Percentiles rank a stretch among this genome's conserved stretches.
phyloP scores from a whole-genome alignment of 1,284 basidiomycete genomes.

The Pascua guehoae region DNA sequence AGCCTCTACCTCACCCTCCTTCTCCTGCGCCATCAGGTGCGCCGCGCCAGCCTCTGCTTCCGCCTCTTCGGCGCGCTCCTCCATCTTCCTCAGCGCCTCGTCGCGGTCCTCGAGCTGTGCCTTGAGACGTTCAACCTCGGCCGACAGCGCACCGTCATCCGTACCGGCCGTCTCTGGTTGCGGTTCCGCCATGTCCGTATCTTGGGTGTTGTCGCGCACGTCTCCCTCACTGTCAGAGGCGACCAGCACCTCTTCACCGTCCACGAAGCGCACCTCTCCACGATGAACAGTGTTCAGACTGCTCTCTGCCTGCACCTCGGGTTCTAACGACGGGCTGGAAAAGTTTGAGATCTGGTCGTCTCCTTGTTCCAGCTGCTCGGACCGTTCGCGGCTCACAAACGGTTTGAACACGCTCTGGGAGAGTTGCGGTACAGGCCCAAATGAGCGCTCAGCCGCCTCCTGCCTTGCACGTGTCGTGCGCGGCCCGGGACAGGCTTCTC shows the following conservation, averaged over 20 bases:
- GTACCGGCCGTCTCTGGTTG: neutral
- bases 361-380: neutral
- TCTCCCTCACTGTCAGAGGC: conserved; percentile 11
- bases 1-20: neutral
- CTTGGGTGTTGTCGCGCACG: conserved; percentile 1
- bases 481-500: conserved; percentile 14
- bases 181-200: neutral
- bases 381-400: neutral
- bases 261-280: conserved; percentile 7
- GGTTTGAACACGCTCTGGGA: conserved; percentile 11
- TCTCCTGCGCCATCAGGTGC: neutral
- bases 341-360: conserved; percentile 3
- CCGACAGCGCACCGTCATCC: neutral
- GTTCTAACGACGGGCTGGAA: conserved; percentile 3
- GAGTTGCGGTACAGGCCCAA: conserved; percentile 17
- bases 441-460: neutral
- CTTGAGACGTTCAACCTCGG: neutral
- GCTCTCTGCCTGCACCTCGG: neutral
- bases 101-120: neutral
- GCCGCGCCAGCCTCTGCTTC: neutral
- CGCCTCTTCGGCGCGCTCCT: neutral
- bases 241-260: conserved; percentile 19
- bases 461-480: conserved; percentile 2
- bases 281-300: neutral
- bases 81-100: neutral